These are phyloP conservation scores for Cladophialophora yegresii DNA, from an alignment of 2,329 filamentous ascomycete species.

Conservation along the genomic window DNA sequence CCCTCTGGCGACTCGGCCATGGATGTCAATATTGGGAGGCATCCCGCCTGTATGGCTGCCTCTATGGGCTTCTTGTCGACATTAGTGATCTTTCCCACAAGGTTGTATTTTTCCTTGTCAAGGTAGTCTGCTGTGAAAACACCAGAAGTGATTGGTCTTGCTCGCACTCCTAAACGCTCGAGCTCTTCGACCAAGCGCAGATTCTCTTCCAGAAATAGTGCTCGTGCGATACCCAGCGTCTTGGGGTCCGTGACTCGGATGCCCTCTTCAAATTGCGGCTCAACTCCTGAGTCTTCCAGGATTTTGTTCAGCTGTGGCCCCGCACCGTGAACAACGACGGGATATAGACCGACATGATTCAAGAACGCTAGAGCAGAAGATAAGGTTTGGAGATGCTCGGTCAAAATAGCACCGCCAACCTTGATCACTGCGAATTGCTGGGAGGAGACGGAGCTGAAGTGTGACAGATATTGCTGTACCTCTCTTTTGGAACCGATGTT, in stretches of 20 bases:
- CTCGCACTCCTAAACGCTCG: slow-evolving; percentile 84
- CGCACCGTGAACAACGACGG: slow-evolving; percentile 91
- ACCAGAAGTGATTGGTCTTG: slow-evolving; percentile 83
- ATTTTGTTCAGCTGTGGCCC: slow-evolving; percentile 93
- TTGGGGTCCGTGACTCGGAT: slow-evolving; percentile 95
- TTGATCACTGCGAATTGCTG: slow-evolving; percentile 99
- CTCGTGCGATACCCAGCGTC: slow-evolving; percentile 85
- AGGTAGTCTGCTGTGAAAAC: slow-evolving; percentile 93
- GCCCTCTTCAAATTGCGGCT: slow-evolving; percentile 94
- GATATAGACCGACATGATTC: slow-evolving; percentile 91
- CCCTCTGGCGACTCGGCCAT: slow-evolving; percentile 94
- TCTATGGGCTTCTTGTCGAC: slow-evolving; percentile 91
- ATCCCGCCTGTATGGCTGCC: slow-evolving; percentile 84
- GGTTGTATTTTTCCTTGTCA: slow-evolving; percentile 93
- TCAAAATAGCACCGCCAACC: slow-evolving; percentile 93
- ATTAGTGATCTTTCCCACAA: slow-evolving; percentile 91
- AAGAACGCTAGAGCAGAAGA: slow-evolving; percentile 87
- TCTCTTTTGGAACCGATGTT: slow-evolving; percentile 96
- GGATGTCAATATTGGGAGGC: slow-evolving; percentile 89
- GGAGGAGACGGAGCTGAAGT: slow-evolving; percentile 94
- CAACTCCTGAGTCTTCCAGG: slow-evolving; percentile 84
- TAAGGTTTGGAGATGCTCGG: slow-evolving; percentile 88
- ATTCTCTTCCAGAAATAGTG: slow-evolving; percentile 94
- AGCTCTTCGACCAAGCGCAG: slow-evolving; percentile 86
- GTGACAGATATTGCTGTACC: slow-evolving; percentile 94